Base-by-base conservation (phyloP, 1,284 basidiomycete species). In the Ustilago xerochloae region DNA sequence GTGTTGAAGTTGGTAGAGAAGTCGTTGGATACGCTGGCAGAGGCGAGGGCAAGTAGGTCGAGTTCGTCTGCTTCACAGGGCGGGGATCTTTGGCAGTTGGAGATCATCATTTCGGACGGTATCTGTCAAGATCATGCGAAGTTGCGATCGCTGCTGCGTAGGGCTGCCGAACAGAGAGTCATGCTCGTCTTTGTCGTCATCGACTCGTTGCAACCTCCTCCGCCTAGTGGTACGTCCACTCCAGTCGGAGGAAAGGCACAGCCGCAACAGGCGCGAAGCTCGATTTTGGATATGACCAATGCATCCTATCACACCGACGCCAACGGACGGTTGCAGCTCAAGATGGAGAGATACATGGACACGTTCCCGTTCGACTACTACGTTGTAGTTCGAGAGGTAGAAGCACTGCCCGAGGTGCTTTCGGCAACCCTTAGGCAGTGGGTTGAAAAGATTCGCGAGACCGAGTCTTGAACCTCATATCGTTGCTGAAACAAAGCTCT, bases 361-460 rank as follows among this genome's bases (percentile, higher is more conserved):
- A 92, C 93, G 4, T 99, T 99, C 89, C 97, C 97, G 0, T 99
- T 99, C 86, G 94, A 97, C 86, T 97, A 97, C 85, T 99, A 95
- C 78, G 92, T 98, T 51, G 92, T 99, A 16, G 86, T 99, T 46
- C 88, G 94, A 65, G 90, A 93, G 79, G 93, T 97, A 38, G 94
- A 97, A 84, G 90, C 93, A 5, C 86, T 99, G 43, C 97, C 97
- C 0, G 92, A 94, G 58, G 93, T 98, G 13, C 86, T 99, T 68
- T 89, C 92, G n/a, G 90, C 91, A 43, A 97, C 94, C 2, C 87
- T 99, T 63, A 90, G 93, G 77, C 95, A 99, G 84, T 99, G 86
- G 81, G 85, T 86, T 13, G 86, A 86, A 55, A 79, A 75, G 56
- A 78, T 81, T 30, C 69, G 79, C 38, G 79, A 81, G 63, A 70